These are phyloP conservation scores for Hura crepitans DNA, from an alignment of 441 rosid genomes.

Conservation along the genomic window DNA sequence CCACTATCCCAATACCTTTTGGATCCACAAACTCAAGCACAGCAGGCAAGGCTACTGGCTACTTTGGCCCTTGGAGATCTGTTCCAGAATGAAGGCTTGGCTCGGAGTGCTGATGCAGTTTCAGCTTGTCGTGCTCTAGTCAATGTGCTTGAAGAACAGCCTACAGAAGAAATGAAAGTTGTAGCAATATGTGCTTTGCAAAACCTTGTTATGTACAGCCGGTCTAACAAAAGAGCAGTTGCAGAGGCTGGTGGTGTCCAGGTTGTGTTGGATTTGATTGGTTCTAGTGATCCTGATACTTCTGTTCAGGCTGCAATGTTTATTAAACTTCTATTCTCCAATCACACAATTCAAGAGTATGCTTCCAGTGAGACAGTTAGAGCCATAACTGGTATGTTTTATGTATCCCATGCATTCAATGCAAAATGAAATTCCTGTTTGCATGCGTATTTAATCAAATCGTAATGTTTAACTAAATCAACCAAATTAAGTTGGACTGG, in stretches of 20 bases:
- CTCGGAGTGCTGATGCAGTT: conserved; percentile 96
- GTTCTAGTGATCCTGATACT: conserved; percentile 97
- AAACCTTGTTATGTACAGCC: conserved; percentile 95
- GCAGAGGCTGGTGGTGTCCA: conserved; percentile 99
- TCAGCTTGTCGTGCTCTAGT: conserved; percentile 98
- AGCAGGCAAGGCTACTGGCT: conserved; percentile 90
- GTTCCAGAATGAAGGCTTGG: conserved; percentile 93
- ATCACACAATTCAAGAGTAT: conserved; percentile 97
- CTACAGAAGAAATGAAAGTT: conserved; percentile 99
- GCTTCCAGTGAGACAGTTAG: conserved; percentile 99
- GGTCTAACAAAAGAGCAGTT: conserved; percentile 97
- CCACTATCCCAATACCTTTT: conserved; percentile 95
- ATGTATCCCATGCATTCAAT: not conserved
- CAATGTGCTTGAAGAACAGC: conserved; percentile 98
- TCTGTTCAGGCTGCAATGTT: conserved; percentile 99
- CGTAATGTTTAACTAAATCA: not conserved
- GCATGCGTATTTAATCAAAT: not conserved
- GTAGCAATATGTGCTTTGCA: conserved; percentile 98
- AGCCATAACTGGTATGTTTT: conserved; percentile 87
- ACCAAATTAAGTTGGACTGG: not conserved
- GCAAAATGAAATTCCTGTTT: not conserved
- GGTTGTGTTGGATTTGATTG: conserved; percentile 90
- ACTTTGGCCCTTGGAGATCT: conserved; percentile 98
- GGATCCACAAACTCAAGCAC: conserved; percentile 99
- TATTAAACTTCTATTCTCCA: conserved; percentile 90